Conservation (phyloP, 2,329 filamentous ascomycete species). For the Pestalotiopsis fici region DNA sequence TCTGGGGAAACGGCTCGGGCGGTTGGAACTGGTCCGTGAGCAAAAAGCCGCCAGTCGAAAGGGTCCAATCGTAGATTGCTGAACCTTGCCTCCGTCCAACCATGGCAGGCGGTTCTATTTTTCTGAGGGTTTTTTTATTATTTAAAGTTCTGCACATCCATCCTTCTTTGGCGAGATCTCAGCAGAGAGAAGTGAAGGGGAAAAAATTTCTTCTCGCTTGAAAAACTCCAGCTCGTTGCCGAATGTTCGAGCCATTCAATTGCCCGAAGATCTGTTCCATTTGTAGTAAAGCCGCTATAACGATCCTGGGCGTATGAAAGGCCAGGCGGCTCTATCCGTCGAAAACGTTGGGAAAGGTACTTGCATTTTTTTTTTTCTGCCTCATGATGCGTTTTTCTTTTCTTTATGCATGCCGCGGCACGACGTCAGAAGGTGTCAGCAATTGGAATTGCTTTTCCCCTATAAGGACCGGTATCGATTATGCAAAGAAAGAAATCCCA, state of each 20-base stretch:
- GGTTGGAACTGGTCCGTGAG: not conserved
- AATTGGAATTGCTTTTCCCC: not conserved
- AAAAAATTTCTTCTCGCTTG: not conserved
- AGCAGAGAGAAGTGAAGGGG: no score
- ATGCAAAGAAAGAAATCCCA: not conserved
- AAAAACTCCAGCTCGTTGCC: not conserved
- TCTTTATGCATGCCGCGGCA: not conserved
- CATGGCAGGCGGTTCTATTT: not conserved
- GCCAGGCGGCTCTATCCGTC: not conserved
- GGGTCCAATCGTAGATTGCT: not conserved
- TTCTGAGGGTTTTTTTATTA: no score
- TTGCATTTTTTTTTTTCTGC: not conserved
- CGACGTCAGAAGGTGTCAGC: not conserved
- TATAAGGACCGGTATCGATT: not conserved
- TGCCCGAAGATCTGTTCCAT: constrained; percentile 2
- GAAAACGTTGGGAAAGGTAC: not conserved
- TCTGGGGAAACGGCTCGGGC: not conserved
- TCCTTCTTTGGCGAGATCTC: no score
- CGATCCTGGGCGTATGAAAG: not conserved
- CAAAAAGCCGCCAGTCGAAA: not conserved
- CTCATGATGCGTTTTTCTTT: not conserved
- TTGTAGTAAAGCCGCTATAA: constrained; percentile 8
- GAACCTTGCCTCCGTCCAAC: not conserved
- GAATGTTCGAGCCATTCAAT: constrained; percentile 1
- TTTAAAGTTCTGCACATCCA: no score